Percentiles rank a stretch among this genome's conserved stretches.
Conservation (phyloP, 805 yeast genomes). For the Zygosaccharomyces rouxii region DNA sequence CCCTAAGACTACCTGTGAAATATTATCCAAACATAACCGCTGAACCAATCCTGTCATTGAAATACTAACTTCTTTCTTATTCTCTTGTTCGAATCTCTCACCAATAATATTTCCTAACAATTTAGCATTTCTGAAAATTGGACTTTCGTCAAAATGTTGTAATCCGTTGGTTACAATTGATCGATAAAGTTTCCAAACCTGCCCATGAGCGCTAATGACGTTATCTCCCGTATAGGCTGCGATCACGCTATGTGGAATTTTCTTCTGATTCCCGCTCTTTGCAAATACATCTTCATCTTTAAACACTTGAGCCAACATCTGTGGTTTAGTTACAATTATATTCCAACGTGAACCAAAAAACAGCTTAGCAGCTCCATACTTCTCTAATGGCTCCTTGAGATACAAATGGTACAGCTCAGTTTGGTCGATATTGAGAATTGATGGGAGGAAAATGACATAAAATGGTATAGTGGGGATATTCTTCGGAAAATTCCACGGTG, state of each 20-base stretch:
- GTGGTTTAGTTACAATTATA: conserved; percentile 48
- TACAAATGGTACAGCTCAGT: conserved; percentile 42
- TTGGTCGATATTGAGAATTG: conserved; percentile 45
- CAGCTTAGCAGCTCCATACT: conserved; percentile 54
- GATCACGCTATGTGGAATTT: conserved; percentile 51
- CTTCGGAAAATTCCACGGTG: conserved; percentile 49
- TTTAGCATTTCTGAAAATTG: conserved; percentile 39
- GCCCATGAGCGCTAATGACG: conserved; percentile 55
- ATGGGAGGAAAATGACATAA: conserved; percentile 49
- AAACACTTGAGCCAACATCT: conserved; percentile 42
- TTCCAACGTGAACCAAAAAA: conserved; percentile 63
- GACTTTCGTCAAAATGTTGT: conserved; percentile 43
- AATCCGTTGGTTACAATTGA: conserved; percentile 43
- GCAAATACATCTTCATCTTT: conserved; percentile 48
- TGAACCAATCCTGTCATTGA: conserved; percentile 44
- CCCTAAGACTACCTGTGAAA: conserved; percentile 49
- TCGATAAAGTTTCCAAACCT: conserved; percentile 48
- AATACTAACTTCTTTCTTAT: conserved; percentile 4
- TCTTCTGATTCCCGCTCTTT: conserved; percentile 57
- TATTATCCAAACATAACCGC: conserved; percentile 44
- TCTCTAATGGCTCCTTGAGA: conserved; percentile 43
- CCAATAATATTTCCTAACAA: conserved; percentile 33
- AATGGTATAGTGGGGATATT: conserved; percentile 61
- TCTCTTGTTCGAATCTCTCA: conserved; percentile 5
- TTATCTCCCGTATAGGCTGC: conserved; percentile 58